Evolutionary conservation across 257 asterid species (phyloP).

Genomic region (Solanum dulcamara): DNA sequence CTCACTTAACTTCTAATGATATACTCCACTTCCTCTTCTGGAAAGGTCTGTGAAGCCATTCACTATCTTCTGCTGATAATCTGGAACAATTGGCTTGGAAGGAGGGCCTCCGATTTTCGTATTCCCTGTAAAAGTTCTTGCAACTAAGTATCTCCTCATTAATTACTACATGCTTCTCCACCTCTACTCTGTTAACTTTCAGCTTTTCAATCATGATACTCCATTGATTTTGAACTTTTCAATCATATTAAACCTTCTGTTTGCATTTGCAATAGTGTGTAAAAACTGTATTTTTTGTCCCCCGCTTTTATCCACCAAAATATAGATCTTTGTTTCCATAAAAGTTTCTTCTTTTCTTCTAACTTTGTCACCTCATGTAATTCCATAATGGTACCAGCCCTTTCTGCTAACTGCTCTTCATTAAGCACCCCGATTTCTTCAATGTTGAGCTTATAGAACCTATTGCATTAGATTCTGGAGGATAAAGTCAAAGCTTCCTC

Average conservation of each 20-base stretch:
- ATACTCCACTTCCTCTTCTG: neutral
- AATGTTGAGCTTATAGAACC: neutral
- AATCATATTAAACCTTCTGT: neutral
- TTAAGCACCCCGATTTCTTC: neutral
- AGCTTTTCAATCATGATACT: neutral
- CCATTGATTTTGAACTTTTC: neutral
- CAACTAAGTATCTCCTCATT: neutral
- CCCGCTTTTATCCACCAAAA: neutral
- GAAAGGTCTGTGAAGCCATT: neutral
- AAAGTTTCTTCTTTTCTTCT: neutral
- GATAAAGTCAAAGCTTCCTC: neutral
- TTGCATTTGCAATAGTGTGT: neutral
- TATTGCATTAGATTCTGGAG: neutral
- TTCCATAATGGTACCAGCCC: neutral
- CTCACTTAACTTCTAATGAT: neutral
- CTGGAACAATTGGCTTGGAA: neutral
- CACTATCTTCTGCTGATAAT: neutral
- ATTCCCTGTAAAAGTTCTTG: neutral
- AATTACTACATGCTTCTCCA: neutral
- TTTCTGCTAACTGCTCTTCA: neutral
- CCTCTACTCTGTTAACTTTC: neutral
- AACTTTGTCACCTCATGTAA: neutral
- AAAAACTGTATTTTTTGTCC: neutral
- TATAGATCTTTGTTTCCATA: neutral
- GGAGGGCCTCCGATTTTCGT: neutral